Conservation (phyloP, 192 early-diverging fungal genomes). For the Coemansia aciculifera region DNA sequence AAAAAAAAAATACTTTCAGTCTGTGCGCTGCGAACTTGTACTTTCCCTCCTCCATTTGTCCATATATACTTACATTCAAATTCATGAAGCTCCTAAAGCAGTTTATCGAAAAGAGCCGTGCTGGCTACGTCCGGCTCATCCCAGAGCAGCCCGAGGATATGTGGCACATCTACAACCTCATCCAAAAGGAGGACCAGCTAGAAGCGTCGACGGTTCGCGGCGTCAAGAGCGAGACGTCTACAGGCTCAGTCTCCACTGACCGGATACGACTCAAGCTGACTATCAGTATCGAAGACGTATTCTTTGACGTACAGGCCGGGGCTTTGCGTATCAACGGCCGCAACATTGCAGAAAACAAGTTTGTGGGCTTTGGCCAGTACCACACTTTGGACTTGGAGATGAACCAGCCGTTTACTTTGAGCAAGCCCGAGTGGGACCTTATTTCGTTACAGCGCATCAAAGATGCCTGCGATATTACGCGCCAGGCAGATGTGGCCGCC, state of each 20-base stretch:
- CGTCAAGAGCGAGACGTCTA: constrained; percentile 82
- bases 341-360: constrained; percentile 82
- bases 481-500: constrained; percentile 89
- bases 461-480: constrained; percentile 84
- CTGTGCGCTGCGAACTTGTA: constrained; percentile 7
- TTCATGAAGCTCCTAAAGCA: constrained; percentile 73
- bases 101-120: constrained; percentile 73
- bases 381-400: constrained; percentile 94
- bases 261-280: constrained; percentile 79
- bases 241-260: constrained; percentile 85
- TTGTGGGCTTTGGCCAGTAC: constrained; percentile 90
- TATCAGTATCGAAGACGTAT: constrained; percentile 80
- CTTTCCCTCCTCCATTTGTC: not conserved
- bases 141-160: constrained; percentile 96
- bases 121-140: constrained; percentile 78
- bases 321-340: constrained; percentile 86
- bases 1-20: not conserved
- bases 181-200: constrained; percentile 82
- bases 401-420: constrained; percentile 83
- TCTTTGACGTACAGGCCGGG: constrained; percentile 88
- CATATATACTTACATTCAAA: not conserved
- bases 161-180: constrained; percentile 94
- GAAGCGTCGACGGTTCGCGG: constrained; percentile 87
- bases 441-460: constrained; percentile 89
- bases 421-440: constrained; percentile 90